phyloP scores from a whole-genome alignment of 352 stramenopile species.

The Globisporangium sylvaticum region DNA sequence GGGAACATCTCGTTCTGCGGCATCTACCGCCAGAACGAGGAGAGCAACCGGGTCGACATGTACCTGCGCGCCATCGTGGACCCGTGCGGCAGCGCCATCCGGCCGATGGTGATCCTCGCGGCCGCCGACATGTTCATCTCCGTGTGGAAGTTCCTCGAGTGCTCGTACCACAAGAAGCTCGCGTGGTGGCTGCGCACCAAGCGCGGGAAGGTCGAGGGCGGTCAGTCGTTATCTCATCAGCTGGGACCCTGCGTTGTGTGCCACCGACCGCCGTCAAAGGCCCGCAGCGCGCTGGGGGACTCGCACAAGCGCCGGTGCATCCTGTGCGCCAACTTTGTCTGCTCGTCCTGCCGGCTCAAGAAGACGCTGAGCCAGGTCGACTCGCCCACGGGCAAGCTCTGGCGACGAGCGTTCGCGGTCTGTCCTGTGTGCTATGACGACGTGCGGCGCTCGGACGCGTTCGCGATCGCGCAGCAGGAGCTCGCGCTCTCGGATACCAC shows the following conservation, averaged over 20 bases:
- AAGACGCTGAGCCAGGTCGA: slow-evolving; percentile 10
- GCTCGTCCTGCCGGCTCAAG: slow-evolving; percentile 5
- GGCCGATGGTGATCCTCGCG: neutral
- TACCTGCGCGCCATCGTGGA: neutral
- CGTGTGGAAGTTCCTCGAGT: slow-evolving; percentile 2
- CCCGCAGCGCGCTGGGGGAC: neutral
- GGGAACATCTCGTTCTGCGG: slow-evolving; percentile 13
- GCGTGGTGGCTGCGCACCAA: neutral
- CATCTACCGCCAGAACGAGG: slow-evolving; percentile 1
- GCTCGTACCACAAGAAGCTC: slow-evolving; percentile 2
- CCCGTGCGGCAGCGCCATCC: neutral
- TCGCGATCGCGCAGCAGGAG: slow-evolving; percentile 3
- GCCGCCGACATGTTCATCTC: slow-evolving; percentile 2
- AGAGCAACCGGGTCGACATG: neutral
- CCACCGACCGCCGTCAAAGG: neutral
- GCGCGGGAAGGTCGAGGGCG: neutral
- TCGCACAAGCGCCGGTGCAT: neutral
- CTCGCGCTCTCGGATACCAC: neutral
- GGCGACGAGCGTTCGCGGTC: neutral
- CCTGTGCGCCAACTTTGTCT: neutral
- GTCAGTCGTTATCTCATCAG: neutral
- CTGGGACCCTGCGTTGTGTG: neutral
- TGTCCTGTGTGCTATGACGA: neutral
- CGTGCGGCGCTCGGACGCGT: neutral
- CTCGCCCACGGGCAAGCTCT: neutral